Base-by-base conservation (phyloP, 2,329 filamentous ascomycete species). In the Cercospora sp. region DNA sequence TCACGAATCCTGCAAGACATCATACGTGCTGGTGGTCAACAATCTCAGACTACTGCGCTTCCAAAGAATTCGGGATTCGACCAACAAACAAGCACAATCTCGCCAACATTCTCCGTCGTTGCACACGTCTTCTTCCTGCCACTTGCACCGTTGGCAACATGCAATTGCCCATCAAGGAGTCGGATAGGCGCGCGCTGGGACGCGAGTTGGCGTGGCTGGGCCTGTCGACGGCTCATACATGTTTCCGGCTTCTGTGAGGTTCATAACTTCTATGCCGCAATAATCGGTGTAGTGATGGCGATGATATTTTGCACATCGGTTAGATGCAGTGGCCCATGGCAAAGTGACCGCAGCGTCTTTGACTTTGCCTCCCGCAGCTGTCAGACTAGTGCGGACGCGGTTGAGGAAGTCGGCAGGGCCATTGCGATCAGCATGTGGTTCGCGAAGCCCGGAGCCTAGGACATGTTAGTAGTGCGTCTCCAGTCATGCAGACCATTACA, bases 361-460 rank as follows among this genome's bases (percentile, higher is more conserved):
- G 28, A 73, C 59, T 3, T 26, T 30, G n/a, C 40, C 33, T 23
- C 69, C 66, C 6, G 68, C 68, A 9, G 23, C 51, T 9, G 3
- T 30, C 26, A 70, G 13, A 5, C 60, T 33, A 9, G 9, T 23
- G 3, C 42, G n/a, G n/a, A 73, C 70, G 18, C 68, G 57, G 20
- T 45, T 42, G 2, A 65, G 31, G 60, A 74, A 71, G 12, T 69
- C 63, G 16, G 8, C 7, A 7, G 72, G 73, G 3, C 69, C 72
- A 16, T 58, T 23, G n/a, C 66, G 66, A 61, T 74, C 72, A n/a
- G 71, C 71, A 55, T 74, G 68, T 9, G 69, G 69, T 3, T 30
- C 26, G 7, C 63, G 9, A 31, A 73, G 64, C 12, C 70, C 61
- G 8, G 42, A 48, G 26, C 70, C 70, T 58, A 42, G 36, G 30